These are phyloP conservation scores for Nephelium lappaceum DNA, from an alignment of 345 rosid genomes.

Conservation along the genomic window DNA sequence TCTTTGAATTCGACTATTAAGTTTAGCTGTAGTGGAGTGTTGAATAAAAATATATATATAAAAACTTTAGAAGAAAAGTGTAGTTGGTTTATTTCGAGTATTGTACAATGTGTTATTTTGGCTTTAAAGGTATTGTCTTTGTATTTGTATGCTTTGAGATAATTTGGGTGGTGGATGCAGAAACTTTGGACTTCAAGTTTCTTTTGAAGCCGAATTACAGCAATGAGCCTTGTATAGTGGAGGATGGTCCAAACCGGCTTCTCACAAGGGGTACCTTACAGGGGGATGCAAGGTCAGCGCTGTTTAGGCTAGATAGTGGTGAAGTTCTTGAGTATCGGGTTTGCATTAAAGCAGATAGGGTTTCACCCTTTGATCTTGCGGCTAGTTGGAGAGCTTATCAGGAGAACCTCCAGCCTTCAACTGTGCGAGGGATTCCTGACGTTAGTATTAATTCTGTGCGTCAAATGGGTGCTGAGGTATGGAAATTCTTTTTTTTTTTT, in stretches of 20 bases:
- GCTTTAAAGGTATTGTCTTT: not conserved
- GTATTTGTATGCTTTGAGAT: not conserved
- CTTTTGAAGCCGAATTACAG: constrained; percentile 85
- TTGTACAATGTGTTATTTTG: not conserved
- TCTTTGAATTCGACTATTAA: not conserved
- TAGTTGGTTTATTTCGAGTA: not conserved
- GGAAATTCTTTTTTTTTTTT: not conserved
- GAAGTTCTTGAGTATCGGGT: constrained; percentile 79
- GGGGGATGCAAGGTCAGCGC: constrained; percentile 79
- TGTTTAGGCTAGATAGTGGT: constrained; percentile 65
- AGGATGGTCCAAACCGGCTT: constrained; percentile 84
- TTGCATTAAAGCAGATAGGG: constrained; percentile 81
- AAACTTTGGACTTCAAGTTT: constrained; percentile 98
- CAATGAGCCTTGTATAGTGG: constrained; percentile 67
- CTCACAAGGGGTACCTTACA: constrained; percentile 74
- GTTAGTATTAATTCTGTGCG: constrained; percentile 81
- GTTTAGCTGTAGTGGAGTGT: not conserved
- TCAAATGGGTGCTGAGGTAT: constrained; percentile 59
- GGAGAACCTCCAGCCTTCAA: constrained; percentile 88
- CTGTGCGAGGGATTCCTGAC: constrained; percentile 94
- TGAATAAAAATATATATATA: too few species aligned
- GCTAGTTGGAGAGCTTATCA: constrained; percentile 99
- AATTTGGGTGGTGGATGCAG: constrained; percentile 37
- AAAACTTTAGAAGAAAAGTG: too few species aligned
- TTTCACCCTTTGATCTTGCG: constrained; percentile 97